phyloP scores from a whole-genome alignment of 257 asterid species.

The Solanum raphanifolium region DNA sequence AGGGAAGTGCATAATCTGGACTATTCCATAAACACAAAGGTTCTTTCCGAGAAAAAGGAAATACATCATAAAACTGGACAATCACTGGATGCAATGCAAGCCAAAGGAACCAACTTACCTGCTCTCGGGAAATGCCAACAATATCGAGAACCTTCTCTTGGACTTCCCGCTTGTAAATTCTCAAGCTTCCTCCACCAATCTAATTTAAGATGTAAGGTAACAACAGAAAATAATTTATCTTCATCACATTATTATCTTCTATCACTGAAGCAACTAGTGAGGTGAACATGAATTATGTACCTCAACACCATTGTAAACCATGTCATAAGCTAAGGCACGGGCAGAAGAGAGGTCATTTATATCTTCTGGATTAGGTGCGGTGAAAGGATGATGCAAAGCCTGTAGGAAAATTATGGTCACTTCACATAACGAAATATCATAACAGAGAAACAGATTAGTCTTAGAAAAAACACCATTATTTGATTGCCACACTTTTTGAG shows the following conservation, averaged over 20 bases:
- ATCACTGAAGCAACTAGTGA: not conserved
- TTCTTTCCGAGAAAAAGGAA: not conserved
- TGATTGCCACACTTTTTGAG: not conserved
- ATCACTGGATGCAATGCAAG: not conserved
- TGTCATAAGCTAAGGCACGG: constrained; percentile 94
- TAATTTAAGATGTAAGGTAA: constrained; percentile 11
- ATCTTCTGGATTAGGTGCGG: constrained; percentile 97
- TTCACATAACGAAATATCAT: not conserved
- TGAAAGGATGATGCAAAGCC: constrained; percentile 99
- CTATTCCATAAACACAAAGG: not conserved
- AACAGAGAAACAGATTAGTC: not conserved
- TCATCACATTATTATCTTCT: not conserved
- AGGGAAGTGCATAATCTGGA: not conserved
- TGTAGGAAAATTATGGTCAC: constrained; percentile 10
- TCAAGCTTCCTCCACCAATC: constrained; percentile 99
- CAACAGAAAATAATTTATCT: not conserved
- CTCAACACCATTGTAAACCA: constrained; percentile 99
- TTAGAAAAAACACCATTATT: not conserved
- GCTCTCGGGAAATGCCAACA: constrained; percentile 76
- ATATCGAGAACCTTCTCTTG: constrained; percentile 85
- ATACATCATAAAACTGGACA: not conserved
- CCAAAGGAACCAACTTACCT: constrained; percentile 29
- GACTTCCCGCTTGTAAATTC: constrained; percentile 86
- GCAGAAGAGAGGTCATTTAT: constrained; percentile 76
- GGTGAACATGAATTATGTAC: constrained; percentile 18